phyloP scores from a whole-genome alignment of 108 stramenopile genomes.

The Fragilaria radians region DNA sequence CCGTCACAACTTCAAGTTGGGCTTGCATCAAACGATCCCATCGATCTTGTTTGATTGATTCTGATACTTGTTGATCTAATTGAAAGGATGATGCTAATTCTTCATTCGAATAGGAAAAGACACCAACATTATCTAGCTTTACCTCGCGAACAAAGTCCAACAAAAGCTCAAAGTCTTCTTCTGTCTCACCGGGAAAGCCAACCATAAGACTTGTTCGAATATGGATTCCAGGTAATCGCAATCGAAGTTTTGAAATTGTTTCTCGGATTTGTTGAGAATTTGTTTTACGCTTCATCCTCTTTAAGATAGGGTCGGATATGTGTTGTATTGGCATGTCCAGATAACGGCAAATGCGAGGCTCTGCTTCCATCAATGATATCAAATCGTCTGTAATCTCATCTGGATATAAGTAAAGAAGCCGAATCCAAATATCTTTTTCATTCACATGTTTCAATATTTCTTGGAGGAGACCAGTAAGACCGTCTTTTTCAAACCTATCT shows the following conservation, averaged over 20 bases:
- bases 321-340: conserved; percentile 47
- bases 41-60: conserved; percentile 71
- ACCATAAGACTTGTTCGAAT: conserved; percentile 74
- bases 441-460: conserved; percentile 16
- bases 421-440: conserved; percentile 27
- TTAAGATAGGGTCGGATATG: conserved; percentile 29
- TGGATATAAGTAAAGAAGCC: conserved; percentile 37
- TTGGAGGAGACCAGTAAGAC: conserved; percentile 15
- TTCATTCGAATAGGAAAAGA: conserved; percentile 30
- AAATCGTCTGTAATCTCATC: conserved; percentile 38
- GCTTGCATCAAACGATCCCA: conserved; percentile 31
- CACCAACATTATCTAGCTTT: conserved; percentile 31
- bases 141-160: conserved; percentile 54
- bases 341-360: conserved; percentile 29
- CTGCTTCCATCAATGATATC: conserved; percentile 26
- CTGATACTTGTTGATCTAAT: conserved; percentile 43
- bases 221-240: conserved; percentile 50
- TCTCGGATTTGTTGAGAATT: conserved; percentile 14
- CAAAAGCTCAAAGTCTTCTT: conserved; percentile 67
- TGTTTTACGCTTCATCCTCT: conserved; percentile 30
- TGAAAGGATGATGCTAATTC: conserved; percentile 26
- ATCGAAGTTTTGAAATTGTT: conserved; percentile 28
- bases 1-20: conserved; percentile 23
- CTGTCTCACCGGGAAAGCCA: conserved; percentile 84
- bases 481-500: conserved; percentile 11